These are phyloP conservation scores for Colletotrichum simmondsii DNA, from an alignment of 2,329 filamentous ascomycete genomes.

Conservation along the genomic window DNA sequence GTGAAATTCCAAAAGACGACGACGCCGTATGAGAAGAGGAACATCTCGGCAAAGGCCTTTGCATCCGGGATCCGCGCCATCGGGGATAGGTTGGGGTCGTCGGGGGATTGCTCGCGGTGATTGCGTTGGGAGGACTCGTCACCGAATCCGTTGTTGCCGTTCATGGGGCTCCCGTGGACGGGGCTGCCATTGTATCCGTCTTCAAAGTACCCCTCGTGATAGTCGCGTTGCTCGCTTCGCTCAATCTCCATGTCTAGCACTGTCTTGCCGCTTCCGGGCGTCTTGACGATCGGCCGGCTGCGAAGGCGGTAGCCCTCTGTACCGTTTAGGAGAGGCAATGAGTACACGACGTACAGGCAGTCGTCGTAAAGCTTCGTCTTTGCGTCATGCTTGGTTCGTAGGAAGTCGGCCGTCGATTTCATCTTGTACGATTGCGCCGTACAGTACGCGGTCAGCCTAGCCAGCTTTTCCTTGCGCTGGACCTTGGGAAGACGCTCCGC, in stretches of 20 bases:
- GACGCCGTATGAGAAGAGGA: slow-evolving; percentile 96
- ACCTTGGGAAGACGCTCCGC: slow-evolving; percentile 93
- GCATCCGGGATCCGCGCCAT: slow-evolving; percentile 74
- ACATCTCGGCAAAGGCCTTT: slow-evolving; percentile 91
- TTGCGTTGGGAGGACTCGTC: slow-evolving; percentile 39
- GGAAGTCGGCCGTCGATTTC: slow-evolving; percentile 86
- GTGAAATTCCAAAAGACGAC: slow-evolving; percentile 99
- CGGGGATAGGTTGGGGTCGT: slow-evolving; percentile 59
- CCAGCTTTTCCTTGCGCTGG: slow-evolving; percentile 85
- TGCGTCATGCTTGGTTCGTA: slow-evolving; percentile 87
- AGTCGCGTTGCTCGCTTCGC: slow-evolving; percentile 87
- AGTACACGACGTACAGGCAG: slow-evolving; percentile 95
- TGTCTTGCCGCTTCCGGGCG: slow-evolving; percentile 87
- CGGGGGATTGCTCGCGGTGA: slow-evolving; percentile 41
- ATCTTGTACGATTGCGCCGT: slow-evolving; percentile 95
- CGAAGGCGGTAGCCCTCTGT: slow-evolving; percentile 87
- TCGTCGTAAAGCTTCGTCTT: slow-evolving; percentile 98
- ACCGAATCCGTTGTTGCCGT: slow-evolving; percentile 40
- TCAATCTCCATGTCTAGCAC: slow-evolving; percentile 96
- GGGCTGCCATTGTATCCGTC: slow-evolving; percentile 64
- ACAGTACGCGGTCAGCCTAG: slow-evolving; percentile 94
- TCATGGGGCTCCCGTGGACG: slow-evolving; percentile 46
- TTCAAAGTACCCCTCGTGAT: slow-evolving; percentile 91
- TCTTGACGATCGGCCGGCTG: slow-evolving; percentile 92
- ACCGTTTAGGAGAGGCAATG: slow-evolving; percentile 87